Base-by-base conservation (phyloP, 2,329 filamentous ascomycete genomes). In the Ophiostoma piceae region DNA sequence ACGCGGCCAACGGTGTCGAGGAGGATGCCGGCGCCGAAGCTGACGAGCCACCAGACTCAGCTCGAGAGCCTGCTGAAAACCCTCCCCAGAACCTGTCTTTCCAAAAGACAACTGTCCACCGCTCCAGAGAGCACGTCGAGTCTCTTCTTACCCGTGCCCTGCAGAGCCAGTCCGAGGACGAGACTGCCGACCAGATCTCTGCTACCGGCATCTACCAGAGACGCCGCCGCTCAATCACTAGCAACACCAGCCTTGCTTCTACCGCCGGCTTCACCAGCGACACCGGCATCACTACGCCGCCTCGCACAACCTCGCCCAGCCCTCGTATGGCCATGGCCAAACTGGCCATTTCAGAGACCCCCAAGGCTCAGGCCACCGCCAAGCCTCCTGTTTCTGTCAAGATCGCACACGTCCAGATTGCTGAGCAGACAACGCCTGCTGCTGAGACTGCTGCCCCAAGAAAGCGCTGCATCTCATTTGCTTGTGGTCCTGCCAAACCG, bases 211-310 rank as follows among this genome's bases (percentile, higher is more conserved):
- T 65, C 32, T 65, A 65, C 62, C 62, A 65, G 22, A 65, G 62
- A 43, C 80, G 85, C 71, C 81, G 84, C 74, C 83, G 88, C 71
- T 94, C 91, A 71, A 88, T 90, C 75, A 90, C 89, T 77, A 96
- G 92, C 82, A 94, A 90, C 76, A 82, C 88, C 74, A 97, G 93
- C 80, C 81, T 90, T 71, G 85, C 91, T 65, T 97, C 94, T 1
- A 96, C 92, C 2, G 91, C 91, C 51, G 94, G 97, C 74, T 84
- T 98, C 70, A 97, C 93, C n/a, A 97, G 94, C 79, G 95, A 97
- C 76, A 95, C 92, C 71, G 94, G 92, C 71, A 82, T 96, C 71
- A 96, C 94, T 22, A 97, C 92, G 76, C 93, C 94, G 60, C 90
- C 92, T n/a, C 85, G 92, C 70, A 92, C 92, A 47, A 92, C 88